Evolutionary conservation across 352 stramenopile species (phyloP).

Genomic region (Phytophthora melonis): DNA sequence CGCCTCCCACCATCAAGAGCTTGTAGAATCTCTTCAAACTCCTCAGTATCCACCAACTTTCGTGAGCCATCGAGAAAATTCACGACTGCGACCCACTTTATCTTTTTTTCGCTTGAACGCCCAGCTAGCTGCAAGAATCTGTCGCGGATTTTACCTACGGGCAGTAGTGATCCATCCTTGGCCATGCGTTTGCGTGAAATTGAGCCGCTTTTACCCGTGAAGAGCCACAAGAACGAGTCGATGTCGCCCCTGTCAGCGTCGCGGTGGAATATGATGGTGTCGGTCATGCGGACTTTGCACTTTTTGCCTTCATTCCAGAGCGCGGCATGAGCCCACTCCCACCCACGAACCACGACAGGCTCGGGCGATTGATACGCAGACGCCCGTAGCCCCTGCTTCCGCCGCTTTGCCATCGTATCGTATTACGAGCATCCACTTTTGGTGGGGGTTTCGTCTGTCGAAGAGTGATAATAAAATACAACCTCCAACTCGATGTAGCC

Average conservation of each 20-base stretch:
- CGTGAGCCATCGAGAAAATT: constrained; percentile 34
- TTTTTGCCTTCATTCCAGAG: constrained; percentile 40
- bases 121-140: constrained; percentile 52
- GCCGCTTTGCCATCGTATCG: constrained; percentile 35
- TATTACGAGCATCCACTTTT: constrained; percentile 27
- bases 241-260: constrained; percentile 14
- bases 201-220: constrained; percentile 57
- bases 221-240: constrained; percentile 50
- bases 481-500: no score
- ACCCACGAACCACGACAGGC: constrained; percentile 23
- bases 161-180: constrained; percentile 31
- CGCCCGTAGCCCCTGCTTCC: constrained; percentile 18
- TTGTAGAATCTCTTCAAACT: constrained; percentile 38
- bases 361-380: not conserved
- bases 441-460: constrained; percentile 26
- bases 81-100: constrained; percentile 24
- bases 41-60: constrained; percentile 25
- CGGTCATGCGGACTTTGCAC: constrained; percentile 47
- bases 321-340: constrained; percentile 49
- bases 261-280: constrained; percentile 49
- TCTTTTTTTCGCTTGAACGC: constrained; percentile 16
- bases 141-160: constrained; percentile 50
- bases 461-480: no score
- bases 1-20: constrained; percentile 14
- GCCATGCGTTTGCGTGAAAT: constrained; percentile 54